Conservation (phyloP, 805 yeast genomes). For the Kodamaea hsintzibuensis region DNA sequence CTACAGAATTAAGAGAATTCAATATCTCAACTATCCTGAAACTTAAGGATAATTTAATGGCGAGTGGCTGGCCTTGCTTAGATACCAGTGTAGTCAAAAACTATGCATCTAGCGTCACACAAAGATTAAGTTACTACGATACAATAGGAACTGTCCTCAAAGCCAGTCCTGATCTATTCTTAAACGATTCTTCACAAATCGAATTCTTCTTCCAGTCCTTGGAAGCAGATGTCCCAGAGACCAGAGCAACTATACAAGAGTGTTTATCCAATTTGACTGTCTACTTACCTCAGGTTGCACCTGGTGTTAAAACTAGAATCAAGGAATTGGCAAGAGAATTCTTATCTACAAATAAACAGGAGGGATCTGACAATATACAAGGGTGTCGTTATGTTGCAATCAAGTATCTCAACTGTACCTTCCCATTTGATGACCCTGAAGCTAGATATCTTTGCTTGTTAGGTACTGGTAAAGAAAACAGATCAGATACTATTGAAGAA, state of each 20-base stretch:
- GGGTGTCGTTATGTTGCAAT: conserved; percentile 64
- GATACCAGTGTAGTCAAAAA: conserved; percentile 36
- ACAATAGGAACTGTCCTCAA: conserved; percentile 69
- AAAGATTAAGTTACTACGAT: conserved; percentile 71
- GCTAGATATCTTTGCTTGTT: conserved; percentile 68
- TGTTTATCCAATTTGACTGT: conserved; percentile 60
- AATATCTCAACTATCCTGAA: conserved; percentile 50
- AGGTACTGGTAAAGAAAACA: conserved; percentile 58
- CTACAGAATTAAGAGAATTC: conserved; percentile 24
- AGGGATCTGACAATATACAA: conserved; percentile 29
- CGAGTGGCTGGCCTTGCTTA: conserved; percentile 63
- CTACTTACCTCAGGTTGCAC: conserved; percentile 44
- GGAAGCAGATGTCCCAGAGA: conserved; percentile 59
- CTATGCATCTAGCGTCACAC: conserved; percentile 36
- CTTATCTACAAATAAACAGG: conserved; percentile 18
- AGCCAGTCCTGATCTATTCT: conserved; percentile 42
- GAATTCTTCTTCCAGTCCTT: conserved; percentile 73
- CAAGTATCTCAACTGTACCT: conserved; percentile 62
- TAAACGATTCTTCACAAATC: conserved; percentile 50
- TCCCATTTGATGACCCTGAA: conserved; percentile 64
- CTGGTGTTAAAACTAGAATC: conserved; percentile 40
- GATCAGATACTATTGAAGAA: conserved; percentile 78
- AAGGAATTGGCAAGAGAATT: conserved; percentile 36
- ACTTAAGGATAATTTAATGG: conserved; percentile 51
- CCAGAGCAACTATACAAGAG: conserved; percentile 70